phyloP scores from a whole-genome alignment of 306 rosid genomes.

The Rosa chinensis region DNA sequence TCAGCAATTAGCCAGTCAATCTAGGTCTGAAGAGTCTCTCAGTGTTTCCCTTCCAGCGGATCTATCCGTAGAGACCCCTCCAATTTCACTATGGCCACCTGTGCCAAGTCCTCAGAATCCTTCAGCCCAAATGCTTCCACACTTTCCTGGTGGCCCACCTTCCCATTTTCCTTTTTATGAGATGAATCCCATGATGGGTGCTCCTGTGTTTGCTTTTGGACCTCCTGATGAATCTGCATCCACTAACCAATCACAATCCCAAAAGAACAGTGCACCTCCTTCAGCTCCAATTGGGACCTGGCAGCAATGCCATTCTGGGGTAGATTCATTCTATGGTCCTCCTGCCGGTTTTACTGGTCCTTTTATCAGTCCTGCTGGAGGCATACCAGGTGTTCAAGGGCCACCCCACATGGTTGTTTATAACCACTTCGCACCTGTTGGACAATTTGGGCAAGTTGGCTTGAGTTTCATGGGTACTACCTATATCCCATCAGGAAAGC shows the following conservation, averaged over 20 bases:
- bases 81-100: constrained; percentile 84
- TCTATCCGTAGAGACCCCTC: constrained; percentile 83
- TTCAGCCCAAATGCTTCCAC: constrained; percentile 79
- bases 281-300: constrained; percentile 73
- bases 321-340: constrained; percentile 94
- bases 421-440: constrained; percentile 96
- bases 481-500: constrained; percentile 94
- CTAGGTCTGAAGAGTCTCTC: constrained; percentile 81
- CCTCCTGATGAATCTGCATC: constrained; percentile 80
- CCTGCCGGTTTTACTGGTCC: constrained; percentile 89
- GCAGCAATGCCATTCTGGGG: constrained; percentile 93
- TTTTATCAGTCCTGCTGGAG: constrained; percentile 82
- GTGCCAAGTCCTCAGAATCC: constrained; percentile 68
- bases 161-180: constrained; percentile 90
- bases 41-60: constrained; percentile 92
- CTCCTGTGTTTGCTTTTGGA: constrained; percentile 87
- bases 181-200: constrained; percentile 94
- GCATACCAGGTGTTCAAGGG: constrained; percentile 93
- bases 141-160: constrained; percentile 76
- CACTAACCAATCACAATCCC: constrained; percentile 63
- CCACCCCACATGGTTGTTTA: constrained; percentile 98
- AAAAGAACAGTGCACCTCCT: constrained; percentile 52
- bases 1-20: constrained; percentile 56
- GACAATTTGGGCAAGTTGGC: constrained; percentile 97
- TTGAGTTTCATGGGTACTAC: constrained; percentile 98